Evolutionary conservation across 139 green algal species (phyloP).

Genomic region (Mesotaenium endlicherianum): DNA sequence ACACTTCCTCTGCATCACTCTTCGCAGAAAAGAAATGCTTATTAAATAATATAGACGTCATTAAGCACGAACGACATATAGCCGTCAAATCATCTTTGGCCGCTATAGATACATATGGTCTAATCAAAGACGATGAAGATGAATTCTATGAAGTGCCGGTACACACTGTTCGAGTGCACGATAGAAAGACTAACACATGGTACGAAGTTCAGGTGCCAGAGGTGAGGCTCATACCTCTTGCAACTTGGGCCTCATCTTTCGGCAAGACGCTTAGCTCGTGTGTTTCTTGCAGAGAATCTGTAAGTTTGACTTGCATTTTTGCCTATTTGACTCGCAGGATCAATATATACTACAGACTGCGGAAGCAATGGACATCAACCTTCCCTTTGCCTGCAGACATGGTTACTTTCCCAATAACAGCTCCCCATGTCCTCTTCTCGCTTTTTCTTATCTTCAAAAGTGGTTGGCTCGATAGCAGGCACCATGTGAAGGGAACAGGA

Average conservation of each 20-base stretch:
- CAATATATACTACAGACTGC: conserved; percentile 93
- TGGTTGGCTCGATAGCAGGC: too few species aligned
- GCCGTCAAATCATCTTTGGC: too few species aligned
- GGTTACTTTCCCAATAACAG: conserved; percentile 50
- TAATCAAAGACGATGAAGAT: too few species aligned
- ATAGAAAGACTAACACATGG: background rate
- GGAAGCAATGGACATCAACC: conserved; percentile 83
- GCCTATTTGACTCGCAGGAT: conserved; percentile 61
- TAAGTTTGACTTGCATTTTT: background rate
- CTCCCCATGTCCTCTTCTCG: background rate
- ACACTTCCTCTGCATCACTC: too few species aligned
- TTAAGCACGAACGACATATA: too few species aligned
- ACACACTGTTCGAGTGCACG: background rate
- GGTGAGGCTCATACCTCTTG: background rate
- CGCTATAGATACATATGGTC: too few species aligned
- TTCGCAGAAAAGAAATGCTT: too few species aligned
- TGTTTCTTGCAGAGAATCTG: background rate
- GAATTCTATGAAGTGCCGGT: conserved; percentile 7
- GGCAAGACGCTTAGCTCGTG: background rate
- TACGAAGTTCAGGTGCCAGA: conserved; percentile 6
- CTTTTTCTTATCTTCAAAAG: background rate
- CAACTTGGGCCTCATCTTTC: background rate
- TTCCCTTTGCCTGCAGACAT: conserved; percentile 95
- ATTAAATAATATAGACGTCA: too few species aligned
- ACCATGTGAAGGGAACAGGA: background rate